Conservation (phyloP, 78 protist species). For the Dictyostelium brefeldianum region DNA sequence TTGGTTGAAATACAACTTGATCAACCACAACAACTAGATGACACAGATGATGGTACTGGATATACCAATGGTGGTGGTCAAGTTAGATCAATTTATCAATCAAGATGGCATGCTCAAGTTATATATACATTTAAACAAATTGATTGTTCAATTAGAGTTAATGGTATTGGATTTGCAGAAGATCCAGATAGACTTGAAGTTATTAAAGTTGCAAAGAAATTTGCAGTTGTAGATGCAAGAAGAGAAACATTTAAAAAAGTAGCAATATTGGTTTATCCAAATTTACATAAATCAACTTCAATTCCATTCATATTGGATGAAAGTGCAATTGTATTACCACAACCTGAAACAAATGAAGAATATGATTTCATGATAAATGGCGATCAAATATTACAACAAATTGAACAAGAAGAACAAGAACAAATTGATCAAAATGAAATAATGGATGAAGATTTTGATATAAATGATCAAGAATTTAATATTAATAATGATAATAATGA, state of each 20-base stretch:
- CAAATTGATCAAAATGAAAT: background rate
- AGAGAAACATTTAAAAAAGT: conserved; percentile 4
- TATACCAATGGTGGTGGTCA: background rate
- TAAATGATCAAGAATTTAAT: background rate
- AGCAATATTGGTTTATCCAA: background rate
- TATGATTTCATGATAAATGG: background rate
- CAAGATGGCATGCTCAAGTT: background rate
- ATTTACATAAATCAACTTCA: background rate
- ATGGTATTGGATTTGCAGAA: background rate
- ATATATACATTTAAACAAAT: conserved; percentile 2
- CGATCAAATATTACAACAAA: background rate
- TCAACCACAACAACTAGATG: background rate
- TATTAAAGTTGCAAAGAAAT: background rate
- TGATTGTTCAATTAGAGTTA: background rate
- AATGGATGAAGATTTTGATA: background rate
- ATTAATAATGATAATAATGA: background rate
- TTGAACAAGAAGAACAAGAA: background rate
- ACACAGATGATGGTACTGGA: no score
- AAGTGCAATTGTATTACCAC: background rate
- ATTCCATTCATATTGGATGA: background rate
- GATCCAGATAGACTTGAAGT: background rate
- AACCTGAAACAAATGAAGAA: background rate
- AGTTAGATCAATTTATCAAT: background rate
- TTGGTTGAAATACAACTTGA: background rate
- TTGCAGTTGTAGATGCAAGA: conserved; percentile 26